Percentiles rank a stretch among this genome's conserved stretches.
Conservation (phyloP, 2,329 filamentous ascomycete species). For the Amauroascus niger region DNA sequence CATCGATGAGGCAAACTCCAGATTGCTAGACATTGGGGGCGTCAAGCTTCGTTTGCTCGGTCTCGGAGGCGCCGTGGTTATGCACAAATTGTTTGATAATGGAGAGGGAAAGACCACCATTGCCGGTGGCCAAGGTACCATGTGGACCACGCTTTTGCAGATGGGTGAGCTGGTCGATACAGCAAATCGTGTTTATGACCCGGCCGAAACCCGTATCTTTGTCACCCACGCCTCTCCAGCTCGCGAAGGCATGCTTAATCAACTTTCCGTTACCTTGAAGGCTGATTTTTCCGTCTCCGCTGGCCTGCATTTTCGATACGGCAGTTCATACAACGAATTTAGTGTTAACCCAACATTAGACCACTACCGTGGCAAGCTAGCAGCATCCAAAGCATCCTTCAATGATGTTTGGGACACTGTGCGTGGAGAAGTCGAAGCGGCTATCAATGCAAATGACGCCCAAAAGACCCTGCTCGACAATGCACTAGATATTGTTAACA, state of each 20-base stretch:
- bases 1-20: constrained; percentile 94
- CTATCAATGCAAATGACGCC: constrained; percentile 84
- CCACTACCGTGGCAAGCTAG: constrained; percentile 96
- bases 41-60: constrained; percentile 92
- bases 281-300: constrained; percentile 97
- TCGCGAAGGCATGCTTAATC: constrained; percentile 90
- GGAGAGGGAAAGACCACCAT: constrained; percentile 96
- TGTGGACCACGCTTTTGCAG: constrained; percentile 97
- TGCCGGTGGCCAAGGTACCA: constrained; percentile 93
- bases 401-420: constrained; percentile 99
- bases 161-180: constrained; percentile 98
- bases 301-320: constrained; percentile 94
- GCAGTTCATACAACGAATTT: constrained; percentile 99
- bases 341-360: constrained; percentile 96
- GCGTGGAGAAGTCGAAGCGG: constrained; percentile 87
- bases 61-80: constrained; percentile 90
- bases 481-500: constrained; percentile 85
- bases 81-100: constrained; percentile 99
- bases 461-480: constrained; percentile 88
- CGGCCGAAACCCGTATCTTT: constrained; percentile 92
- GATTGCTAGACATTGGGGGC: constrained; percentile 86
- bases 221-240: constrained; percentile 95
- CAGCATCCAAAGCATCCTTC: constrained; percentile 95
- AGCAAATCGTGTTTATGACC: constrained; percentile 95
- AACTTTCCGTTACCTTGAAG: constrained; percentile 93